Percentiles rank a stretch among this genome's conserved stretches.
phyloP scores from a whole-genome alignment of 305 asterid species.

The Nicotiana rustica region DNA sequence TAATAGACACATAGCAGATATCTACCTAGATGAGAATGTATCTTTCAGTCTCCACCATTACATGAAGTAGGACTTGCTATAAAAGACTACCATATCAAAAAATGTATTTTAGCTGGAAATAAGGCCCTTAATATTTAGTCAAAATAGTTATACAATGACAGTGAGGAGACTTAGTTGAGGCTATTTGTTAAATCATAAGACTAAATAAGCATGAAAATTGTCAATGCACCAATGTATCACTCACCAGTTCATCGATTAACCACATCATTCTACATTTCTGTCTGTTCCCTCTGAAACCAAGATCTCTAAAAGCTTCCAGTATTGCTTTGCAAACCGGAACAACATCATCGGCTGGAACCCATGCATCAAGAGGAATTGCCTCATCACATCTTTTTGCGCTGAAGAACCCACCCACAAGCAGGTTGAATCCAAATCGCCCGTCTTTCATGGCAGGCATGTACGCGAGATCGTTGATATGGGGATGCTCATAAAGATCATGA shows the following conservation, averaged over 20 bases:
- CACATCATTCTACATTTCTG: conserved; percentile 98
- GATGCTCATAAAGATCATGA: conserved; percentile 96
- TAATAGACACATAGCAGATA: background rate
- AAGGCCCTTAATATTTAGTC: background rate
- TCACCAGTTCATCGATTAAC: conserved; percentile 94
- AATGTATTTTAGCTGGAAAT: background rate
- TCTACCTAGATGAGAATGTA: background rate
- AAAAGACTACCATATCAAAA: background rate
- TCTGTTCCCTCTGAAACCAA: conserved; percentile 84
- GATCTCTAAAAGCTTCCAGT: conserved; percentile 88
- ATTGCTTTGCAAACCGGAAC: conserved; percentile 80
- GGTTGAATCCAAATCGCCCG: conserved; percentile 82
- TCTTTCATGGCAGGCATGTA: conserved; percentile 91
- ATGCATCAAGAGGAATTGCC: conserved; percentile 95
- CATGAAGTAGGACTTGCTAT: conserved; percentile 10
- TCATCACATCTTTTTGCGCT: conserved; percentile 93
- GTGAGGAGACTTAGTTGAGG: background rate
- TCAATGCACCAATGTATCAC: conserved; percentile 33
- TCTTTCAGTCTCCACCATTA: background rate
- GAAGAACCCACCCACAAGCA: conserved; percentile 95
- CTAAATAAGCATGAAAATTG: background rate
- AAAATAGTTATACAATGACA: background rate
- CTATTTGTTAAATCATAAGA: background rate
- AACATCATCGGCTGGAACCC: conserved; percentile 90
- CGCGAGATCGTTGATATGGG: conserved; percentile 96